Evolutionary conservation across 2,329 filamentous ascomycete genomes (phyloP).

Genomic region (Sordariomycetes sp.): DNA sequence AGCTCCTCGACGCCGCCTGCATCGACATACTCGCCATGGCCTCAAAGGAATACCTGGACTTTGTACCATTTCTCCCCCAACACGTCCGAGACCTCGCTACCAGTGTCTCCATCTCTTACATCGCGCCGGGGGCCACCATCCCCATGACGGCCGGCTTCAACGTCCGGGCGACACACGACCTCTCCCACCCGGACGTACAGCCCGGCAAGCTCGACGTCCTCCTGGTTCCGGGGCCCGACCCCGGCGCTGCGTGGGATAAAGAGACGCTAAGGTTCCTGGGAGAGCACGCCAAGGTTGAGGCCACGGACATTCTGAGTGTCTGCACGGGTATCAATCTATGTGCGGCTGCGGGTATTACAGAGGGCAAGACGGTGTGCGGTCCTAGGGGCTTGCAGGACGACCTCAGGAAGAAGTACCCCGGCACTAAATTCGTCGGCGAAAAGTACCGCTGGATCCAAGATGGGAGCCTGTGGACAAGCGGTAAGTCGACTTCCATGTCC

Average conservation of each 20-base stretch:
- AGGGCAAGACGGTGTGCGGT: conserved; percentile 30
- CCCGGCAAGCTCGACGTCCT: conserved; percentile 37
- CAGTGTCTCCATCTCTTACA: conserved; percentile 28
- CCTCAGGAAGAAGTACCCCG: conserved; percentile 22
- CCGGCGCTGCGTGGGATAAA: conserved; percentile 15
- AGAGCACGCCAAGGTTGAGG: conserved; percentile 20
- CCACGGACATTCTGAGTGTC: conserved; percentile 34
- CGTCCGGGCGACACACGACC: conserved; percentile 27
- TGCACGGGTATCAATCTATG: conserved; percentile 37
- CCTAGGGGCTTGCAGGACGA: conserved; percentile 28
- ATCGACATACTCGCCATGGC: conserved; percentile 35
- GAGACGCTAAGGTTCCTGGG: conserved; percentile 27
- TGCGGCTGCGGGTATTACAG: conserved; percentile 31
- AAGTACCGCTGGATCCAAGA: conserved; percentile 35
- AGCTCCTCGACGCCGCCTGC: conserved; percentile 35
- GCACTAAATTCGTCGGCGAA: conserved; percentile 27
- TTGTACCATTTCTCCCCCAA: conserved; percentile 17
- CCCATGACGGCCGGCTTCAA: conserved; percentile 24
- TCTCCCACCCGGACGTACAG: conserved; percentile 28
- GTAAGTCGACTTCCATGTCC: conserved; percentile 18
- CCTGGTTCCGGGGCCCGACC: conserved; percentile 35
- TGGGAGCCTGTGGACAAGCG: conserved; percentile 40
- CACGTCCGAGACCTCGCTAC: conserved; percentile 26
- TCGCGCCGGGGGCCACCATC: conserved; percentile 24
- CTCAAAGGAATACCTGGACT: conserved; percentile 27